Percentiles rank a stretch among this genome's conserved stretches.
Evolutionary conservation across 192 early-diverging fungal genomes (phyloP).

Genomic region (Gaertneriomyces semiglobifer): DNA sequence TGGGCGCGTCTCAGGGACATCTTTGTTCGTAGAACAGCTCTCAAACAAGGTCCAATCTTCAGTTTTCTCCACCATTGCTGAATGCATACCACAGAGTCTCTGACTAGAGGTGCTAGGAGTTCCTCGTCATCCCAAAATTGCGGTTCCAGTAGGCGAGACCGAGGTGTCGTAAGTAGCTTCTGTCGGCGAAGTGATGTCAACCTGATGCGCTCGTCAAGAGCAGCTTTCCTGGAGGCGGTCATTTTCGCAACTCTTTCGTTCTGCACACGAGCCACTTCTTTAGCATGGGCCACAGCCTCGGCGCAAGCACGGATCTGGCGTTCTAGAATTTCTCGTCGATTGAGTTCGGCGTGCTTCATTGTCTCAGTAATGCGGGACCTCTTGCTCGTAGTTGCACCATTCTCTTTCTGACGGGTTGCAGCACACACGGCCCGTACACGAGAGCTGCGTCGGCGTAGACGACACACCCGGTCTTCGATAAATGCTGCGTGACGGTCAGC

Average conservation of each 20-base stretch:
- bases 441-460: slow-evolving; percentile 29
- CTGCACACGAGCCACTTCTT: slow-evolving; percentile 40
- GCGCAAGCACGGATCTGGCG: slow-evolving; percentile 25
- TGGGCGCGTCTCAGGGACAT: slow-evolving; percentile 22
- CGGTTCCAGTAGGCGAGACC: slow-evolving; percentile 31
- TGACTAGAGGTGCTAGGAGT: background rate
- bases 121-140: slow-evolving; percentile 8
- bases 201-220: slow-evolving; percentile 32
- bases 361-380: slow-evolving; percentile 25
- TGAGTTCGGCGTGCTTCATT: slow-evolving; percentile 32
- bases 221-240: slow-evolving; percentile 19
- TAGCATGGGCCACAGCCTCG: slow-evolving; percentile 37
- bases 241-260: slow-evolving; percentile 10
- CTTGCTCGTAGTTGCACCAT: background rate
- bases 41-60: slow-evolving; percentile 29
- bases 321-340: slow-evolving; percentile 35
- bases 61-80: slow-evolving; percentile 38
- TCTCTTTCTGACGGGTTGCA: slow-evolving; percentile 22
- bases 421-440: slow-evolving; percentile 36
- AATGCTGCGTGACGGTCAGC: slow-evolving; percentile 35
- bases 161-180: slow-evolving; percentile 25
- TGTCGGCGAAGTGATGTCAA: slow-evolving; percentile 23
- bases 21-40: slow-evolving; percentile 11
- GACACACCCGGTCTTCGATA: slow-evolving; percentile 40
- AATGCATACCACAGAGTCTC: slow-evolving; percentile 30